Evolutionary conservation across 192 early-diverging fungal genomes (phyloP), one percentile per base, ranked within the genome.

Genomic region (Coemansia sp.): DNA sequence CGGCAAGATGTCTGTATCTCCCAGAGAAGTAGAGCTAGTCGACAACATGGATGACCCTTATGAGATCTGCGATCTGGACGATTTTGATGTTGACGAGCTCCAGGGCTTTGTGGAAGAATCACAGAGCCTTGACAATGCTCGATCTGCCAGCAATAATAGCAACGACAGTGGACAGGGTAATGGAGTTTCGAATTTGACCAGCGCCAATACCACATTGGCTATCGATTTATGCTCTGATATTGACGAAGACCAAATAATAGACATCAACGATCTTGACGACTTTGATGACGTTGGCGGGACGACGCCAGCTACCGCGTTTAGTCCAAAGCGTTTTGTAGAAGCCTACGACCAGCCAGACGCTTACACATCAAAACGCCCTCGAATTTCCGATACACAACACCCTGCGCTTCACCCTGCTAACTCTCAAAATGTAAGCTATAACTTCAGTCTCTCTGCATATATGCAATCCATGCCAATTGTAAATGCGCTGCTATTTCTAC

Each of bases 31-130:
- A 2, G 32, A 46, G 4, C n/a, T 38, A 5, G 37, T 55, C 37
- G 63, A 69, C 14, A 25, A 16, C 5, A n/a, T 59, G 2, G 76
- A 67, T 50, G 72, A 74, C 12, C 16, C 58, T 2, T 43, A 68
- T 37, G 59, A 72, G 19, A 58, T 69, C 5, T 72, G 67, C 49
- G 68, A 79, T 51, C 43, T 79, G 20, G 68, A 74, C 32, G 77
- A 74, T 51, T 61, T 73, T 59, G 65, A 67, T 19, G 17, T 70
- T 53, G n/a, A 59, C n/a, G 57, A 41, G 5, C 57, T 59, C 8
- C 38, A 59, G 14, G 57, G 39, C n/a, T 17, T 59, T 41, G n/a
- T 39, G 12, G n/a, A 17, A 5, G 39, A 59, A 59, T 4, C 32
- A 2, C 39, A 59, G 51, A 6, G 25, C 8, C 11, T 13, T 8